phyloP scores from a whole-genome alignment of 169 alveolate species.

The Cryptosporidium ryanae region DNA sequence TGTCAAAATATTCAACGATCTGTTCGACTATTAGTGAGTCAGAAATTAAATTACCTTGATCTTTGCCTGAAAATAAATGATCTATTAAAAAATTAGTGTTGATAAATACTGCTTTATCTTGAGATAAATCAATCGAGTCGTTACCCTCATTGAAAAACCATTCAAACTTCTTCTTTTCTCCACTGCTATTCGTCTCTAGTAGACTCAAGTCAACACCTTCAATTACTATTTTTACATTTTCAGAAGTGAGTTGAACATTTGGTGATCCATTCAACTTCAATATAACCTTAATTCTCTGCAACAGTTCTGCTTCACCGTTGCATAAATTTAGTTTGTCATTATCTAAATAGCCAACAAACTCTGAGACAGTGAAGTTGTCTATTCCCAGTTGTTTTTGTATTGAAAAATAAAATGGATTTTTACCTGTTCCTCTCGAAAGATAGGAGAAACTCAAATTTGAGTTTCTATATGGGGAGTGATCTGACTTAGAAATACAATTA shows the following conservation, averaged over 20 bases:
- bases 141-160: neutral
- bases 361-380: conserved; percentile 1
- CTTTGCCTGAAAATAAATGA: neutral
- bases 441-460: conserved; percentile 5
- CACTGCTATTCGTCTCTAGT: neutral
- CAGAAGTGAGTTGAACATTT: conserved; percentile 5
- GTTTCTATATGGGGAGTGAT: conserved; percentile 9
- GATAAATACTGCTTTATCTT: neutral
- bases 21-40: conserved; percentile 19
- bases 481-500: neutral
- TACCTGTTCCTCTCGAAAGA: conserved; percentile 34
- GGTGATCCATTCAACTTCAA: conserved; percentile 49
- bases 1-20: conserved; percentile 52
- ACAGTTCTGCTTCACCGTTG: neutral
- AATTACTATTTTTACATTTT: neutral
- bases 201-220: conserved; percentile 1
- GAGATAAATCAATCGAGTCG: neutral
- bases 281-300: conserved; percentile 22
- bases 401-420: conserved; percentile 35
- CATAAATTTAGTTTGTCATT: neutral
- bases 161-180: neutral
- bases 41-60: neutral
- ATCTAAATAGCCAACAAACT: conserved; percentile 44
- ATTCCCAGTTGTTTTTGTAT: conserved; percentile 45
- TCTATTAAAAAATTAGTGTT: neutral